phyloP scores from a whole-genome alignment of 2,329 filamentous ascomycete species.

The Pseudopithomyces maydicus region DNA sequence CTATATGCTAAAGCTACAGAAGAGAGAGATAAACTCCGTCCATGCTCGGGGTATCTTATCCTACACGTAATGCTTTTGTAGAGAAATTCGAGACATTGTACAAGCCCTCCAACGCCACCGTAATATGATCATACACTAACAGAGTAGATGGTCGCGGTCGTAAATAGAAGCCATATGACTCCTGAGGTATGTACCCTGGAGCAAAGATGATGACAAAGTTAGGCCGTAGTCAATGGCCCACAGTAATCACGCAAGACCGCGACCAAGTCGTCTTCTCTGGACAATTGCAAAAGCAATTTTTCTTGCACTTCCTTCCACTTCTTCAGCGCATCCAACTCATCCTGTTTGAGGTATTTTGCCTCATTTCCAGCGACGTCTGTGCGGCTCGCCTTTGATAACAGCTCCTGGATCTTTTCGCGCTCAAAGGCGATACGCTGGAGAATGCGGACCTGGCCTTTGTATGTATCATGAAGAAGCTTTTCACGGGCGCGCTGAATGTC shows the following conservation, averaged over 20 bases:
- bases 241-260: conserved; percentile 74
- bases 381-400: conserved; percentile 81
- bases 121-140: background rate
- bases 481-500: conserved; percentile 74
- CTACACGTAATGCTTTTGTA: conserved; percentile 4
- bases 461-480: conserved; percentile 77
- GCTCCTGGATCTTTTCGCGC: conserved; percentile 69
- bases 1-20: conserved; percentile 6
- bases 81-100: background rate
- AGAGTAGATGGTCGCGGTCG: background rate
- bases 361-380: conserved; percentile 85
- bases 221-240: conserved; percentile 33
- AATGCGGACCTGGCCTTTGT: conserved; percentile 87
- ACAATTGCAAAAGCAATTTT: conserved; percentile 78
- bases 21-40: conserved; percentile 6
- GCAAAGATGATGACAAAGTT: background rate
- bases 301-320: conserved; percentile 66
- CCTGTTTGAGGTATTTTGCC: conserved; percentile 75
- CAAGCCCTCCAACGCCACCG: background rate
- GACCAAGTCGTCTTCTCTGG: conserved; percentile 82
- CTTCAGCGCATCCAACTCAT: conserved; percentile 73
- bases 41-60: conserved; percentile 12
- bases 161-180: background rate
- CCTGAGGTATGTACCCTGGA: no score
- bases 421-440: conserved; percentile 81